Conservation (phyloP, 2,329 filamentous ascomycete species). For the Thielaviopsis euricoi region DNA sequence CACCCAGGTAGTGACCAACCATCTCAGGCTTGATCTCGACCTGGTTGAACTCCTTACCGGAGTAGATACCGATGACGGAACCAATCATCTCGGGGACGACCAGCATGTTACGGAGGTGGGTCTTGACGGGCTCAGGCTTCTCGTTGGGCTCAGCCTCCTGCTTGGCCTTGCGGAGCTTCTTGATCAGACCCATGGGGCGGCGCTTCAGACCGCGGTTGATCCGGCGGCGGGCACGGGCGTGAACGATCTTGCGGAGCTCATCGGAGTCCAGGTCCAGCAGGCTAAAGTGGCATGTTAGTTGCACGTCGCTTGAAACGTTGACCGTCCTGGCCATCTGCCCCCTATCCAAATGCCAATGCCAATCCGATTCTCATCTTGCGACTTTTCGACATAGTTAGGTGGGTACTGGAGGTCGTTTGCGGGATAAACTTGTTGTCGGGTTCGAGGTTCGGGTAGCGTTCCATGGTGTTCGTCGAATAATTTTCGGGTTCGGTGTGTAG, state of each 20-base stretch:
- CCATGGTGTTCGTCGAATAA: not conserved
- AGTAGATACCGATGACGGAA: constrained; percentile 97
- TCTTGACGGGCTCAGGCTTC: constrained; percentile 99
- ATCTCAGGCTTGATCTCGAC: constrained; percentile 99
- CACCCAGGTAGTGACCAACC: constrained; percentile 98
- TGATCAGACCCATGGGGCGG: constrained; percentile 99
- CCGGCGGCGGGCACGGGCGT: constrained; percentile 93
- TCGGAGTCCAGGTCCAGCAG: constrained; percentile 97
- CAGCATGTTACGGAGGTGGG: constrained; percentile 99
- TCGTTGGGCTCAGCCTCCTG: constrained; percentile 98
- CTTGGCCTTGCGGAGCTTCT: constrained; percentile 99
- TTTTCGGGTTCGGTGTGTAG: not conserved
- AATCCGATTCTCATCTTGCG: not conserved
- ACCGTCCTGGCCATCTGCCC: not conserved
- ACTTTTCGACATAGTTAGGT: not conserved
- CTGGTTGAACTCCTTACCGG: constrained; percentile 99
- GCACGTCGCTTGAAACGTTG: not conserved
- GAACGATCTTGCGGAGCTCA: constrained; percentile 97
- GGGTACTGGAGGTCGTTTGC: not conserved
- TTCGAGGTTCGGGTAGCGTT: not conserved
- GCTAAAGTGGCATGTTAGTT: constrained; percentile 32
- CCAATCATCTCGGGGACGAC: constrained; percentile 99
- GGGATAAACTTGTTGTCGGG: not conserved
- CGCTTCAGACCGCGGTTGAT: constrained; percentile 99
- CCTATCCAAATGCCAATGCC: not conserved